Conservation (phyloP, 768 basidiomycete species). For the Roridomyces roridus region DNA sequence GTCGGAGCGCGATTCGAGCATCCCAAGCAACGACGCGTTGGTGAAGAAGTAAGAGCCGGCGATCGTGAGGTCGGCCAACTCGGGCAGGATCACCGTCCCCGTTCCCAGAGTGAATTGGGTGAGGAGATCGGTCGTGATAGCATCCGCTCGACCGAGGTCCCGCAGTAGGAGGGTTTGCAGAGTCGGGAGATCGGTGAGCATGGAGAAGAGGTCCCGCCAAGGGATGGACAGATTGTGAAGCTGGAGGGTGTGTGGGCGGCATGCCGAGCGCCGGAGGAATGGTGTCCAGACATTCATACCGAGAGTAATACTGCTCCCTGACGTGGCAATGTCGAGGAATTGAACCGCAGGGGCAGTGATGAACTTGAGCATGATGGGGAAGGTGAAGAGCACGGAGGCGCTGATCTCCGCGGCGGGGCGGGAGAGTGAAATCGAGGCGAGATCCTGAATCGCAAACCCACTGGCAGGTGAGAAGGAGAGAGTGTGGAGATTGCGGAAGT, state of each 20-base stretch:
- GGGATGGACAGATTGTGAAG: neutral
- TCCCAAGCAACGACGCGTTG: neutral
- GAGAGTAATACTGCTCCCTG: neutral
- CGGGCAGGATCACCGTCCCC: too few species aligned
- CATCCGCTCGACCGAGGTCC: neutral
- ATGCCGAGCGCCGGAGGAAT: neutral
- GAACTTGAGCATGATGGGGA: too few species aligned
- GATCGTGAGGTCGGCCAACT: neutral
- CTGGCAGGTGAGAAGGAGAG: too few species aligned
- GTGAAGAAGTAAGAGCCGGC: conserved; percentile 7
- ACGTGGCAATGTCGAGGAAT: too few species aligned
- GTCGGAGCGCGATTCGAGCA: conserved; percentile 3
- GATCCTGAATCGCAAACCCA: too few species aligned
- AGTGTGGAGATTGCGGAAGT: too few species aligned
- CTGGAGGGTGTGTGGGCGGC: neutral
- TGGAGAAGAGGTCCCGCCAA: neutral
- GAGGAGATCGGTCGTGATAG: neutral
- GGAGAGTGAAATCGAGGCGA: too few species aligned
- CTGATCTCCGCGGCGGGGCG: too few species aligned
- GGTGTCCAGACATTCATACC: neutral
- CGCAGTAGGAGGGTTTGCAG: neutral
- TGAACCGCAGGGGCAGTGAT: too few species aligned
- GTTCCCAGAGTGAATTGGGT: neutral
- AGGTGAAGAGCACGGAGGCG: too few species aligned
- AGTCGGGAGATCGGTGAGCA: conserved; percentile 1